phyloP scores from a whole-genome alignment of 192 early-diverging fungal genomes.

The Chytriomyces sp. region DNA sequence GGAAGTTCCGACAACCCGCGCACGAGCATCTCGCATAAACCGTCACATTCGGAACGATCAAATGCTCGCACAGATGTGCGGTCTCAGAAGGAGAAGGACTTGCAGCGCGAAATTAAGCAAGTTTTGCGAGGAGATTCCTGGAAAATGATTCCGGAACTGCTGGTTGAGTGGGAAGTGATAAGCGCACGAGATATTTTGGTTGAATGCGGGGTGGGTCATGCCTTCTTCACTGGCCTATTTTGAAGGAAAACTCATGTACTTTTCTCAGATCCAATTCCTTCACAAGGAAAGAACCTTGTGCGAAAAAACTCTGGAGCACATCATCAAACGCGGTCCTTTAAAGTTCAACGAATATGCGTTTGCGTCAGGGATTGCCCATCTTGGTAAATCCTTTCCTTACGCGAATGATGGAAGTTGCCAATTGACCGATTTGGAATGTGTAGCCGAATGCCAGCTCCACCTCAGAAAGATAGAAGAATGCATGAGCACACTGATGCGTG shows the following conservation, averaged over 20 bases:
- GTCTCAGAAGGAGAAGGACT: constrained; percentile 26
- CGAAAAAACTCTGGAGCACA: constrained; percentile 21
- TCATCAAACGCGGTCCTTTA: constrained; percentile 30
- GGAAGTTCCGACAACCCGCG: neutral
- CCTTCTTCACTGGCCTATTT: neutral
- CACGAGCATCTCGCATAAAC: neutral
- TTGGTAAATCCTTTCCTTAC: constrained; percentile 3
- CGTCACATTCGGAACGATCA: neutral
- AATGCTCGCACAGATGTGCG: neutral
- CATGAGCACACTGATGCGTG: constrained; percentile 3
- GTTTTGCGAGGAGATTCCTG: constrained; percentile 16
- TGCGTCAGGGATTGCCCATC: constrained; percentile 22
- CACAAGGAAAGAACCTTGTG: constrained; percentile 20
- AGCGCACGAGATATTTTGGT: constrained; percentile 27
- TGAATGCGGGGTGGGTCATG: constrained; percentile 29
- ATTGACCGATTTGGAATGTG: neutral
- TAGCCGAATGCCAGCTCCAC: constrained; percentile 27
- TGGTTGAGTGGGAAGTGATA: constrained; percentile 21
- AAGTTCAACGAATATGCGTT: constrained; percentile 28
- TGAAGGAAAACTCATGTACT: neutral
- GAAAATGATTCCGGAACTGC: constrained; percentile 25
- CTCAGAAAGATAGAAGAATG: constrained; percentile 30
- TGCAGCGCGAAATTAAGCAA: constrained; percentile 21
- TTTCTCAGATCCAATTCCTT: constrained; percentile 21
- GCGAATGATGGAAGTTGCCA: no score